Evolutionary conservation across 192 early-diverging fungal genomes (phyloP).

Genomic region (Anaeromyces robustus): DNA sequence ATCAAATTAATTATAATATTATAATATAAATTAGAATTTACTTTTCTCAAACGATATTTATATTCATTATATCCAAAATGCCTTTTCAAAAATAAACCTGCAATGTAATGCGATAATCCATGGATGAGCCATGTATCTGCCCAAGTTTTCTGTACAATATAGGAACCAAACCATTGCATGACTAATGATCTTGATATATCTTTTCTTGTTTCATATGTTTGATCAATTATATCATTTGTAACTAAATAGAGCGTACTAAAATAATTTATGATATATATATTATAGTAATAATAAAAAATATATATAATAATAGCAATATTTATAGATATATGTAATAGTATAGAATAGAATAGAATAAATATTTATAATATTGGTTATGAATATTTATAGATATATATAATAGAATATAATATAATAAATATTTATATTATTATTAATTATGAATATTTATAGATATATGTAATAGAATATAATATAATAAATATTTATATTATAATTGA

Average conservation of each 20-base stretch:
- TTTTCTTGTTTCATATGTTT: conserved; percentile 66
- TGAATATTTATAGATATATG: neutral
- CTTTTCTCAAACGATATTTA: conserved; percentile 60
- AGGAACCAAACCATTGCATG: conserved; percentile 91
- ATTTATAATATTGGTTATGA: no score
- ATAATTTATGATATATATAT: no score
- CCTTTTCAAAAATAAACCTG: conserved; percentile 56
- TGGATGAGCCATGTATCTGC: conserved; percentile 78
- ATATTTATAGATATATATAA: no score
- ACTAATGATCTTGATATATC: conserved; percentile 53
- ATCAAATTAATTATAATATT: no score
- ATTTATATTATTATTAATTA: conserved; percentile 5
- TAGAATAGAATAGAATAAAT: no score
- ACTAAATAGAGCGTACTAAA: conserved; percentile 46
- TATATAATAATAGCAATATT: no score
- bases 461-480: neutral
- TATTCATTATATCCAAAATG: conserved; percentile 81
- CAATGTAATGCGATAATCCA: conserved; percentile 64
- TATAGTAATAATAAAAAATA: no score
- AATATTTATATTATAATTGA: conserved; percentile 6
- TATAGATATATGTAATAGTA: no score
- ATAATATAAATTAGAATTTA: conserved; percentile 12
- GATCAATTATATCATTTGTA: conserved; percentile 63
- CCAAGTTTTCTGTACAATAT: conserved; percentile 33
- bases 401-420: conserved; percentile 1